Evolutionary conservation across 306 rosid species (phyloP).

Genomic region (Styphnolobium japonicum): DNA sequence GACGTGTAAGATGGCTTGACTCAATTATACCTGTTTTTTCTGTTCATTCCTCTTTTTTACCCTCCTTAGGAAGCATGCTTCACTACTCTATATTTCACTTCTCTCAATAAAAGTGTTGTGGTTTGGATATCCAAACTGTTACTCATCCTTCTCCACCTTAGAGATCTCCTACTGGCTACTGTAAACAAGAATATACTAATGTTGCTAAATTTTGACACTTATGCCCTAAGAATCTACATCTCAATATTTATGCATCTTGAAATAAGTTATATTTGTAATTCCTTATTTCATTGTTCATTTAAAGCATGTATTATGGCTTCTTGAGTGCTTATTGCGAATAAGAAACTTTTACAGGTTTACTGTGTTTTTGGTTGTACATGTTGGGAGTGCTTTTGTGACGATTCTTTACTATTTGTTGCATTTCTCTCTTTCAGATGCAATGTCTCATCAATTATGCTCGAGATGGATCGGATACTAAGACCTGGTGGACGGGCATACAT

Average conservation of each 20-base stretch:
- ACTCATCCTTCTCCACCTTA: neutral
- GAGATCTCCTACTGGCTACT: neutral
- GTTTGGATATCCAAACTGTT: neutral
- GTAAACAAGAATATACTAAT: neutral
- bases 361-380: neutral
- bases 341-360: neutral
- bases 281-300: neutral
- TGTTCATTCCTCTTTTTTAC: neutral
- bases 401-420: neutral
- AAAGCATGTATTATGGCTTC: neutral
- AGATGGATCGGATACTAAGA: slow-evolving; percentile 91
- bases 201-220: neutral
- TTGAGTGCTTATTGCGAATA: neutral
- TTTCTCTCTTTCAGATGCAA: slow-evolving; percentile 57
- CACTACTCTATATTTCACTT: neutral
- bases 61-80: neutral
- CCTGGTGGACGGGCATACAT: slow-evolving; percentile 82
- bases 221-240: neutral
- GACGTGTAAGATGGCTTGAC: neutral
- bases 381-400: neutral
- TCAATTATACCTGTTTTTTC: neutral
- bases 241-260: neutral
- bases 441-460: slow-evolving; percentile 80
- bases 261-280: neutral
- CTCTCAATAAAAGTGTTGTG: neutral